Evolutionary conservation across 1,284 basidiomycete genomes (phyloP).

Genomic region (Puccinia coronata): DNA sequence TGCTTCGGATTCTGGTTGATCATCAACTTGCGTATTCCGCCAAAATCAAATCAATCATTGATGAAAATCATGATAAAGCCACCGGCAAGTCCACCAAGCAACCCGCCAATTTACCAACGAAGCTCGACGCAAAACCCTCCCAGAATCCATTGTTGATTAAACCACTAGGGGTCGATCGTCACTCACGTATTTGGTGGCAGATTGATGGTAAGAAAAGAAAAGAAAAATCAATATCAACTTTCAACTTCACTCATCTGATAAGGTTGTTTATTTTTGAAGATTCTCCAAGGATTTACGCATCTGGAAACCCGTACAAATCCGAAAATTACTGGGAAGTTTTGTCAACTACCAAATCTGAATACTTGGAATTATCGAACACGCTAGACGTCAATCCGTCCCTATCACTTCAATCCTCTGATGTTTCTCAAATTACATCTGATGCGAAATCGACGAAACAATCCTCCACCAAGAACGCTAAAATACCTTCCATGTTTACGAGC

Average conservation of each 20-base stretch:
- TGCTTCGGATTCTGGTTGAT: slow-evolving; percentile 41
- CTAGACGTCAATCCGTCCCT: slow-evolving; percentile 3
- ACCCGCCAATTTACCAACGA: neutral
- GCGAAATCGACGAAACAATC: neutral
- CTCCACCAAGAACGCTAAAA: slow-evolving; percentile 16
- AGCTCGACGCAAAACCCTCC: slow-evolving; percentile 4
- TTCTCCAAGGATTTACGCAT: slow-evolving; percentile 43
- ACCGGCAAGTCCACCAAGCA: slow-evolving; percentile 34
- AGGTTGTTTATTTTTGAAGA: slow-evolving; percentile 19
- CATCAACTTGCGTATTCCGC: slow-evolving; percentile 45
- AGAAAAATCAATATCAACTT: too few relatives aligned
- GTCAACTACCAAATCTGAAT: slow-evolving; percentile 34
- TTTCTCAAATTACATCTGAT: neutral
- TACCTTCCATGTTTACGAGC: slow-evolving; percentile 36
- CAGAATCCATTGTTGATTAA: slow-evolving; percentile 43
- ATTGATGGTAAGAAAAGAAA: slow-evolving; percentile 47
- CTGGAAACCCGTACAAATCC: slow-evolving; percentile 46
- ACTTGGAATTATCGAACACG: slow-evolving; percentile 2
- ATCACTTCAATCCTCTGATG: neutral
- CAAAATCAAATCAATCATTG: slow-evolving; percentile 40
- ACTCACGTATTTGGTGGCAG: slow-evolving; percentile 49
- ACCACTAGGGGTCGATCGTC: slow-evolving; percentile 39
- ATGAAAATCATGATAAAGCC: slow-evolving; percentile 45
- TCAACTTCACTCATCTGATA: neutral
- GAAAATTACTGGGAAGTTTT: slow-evolving; percentile 33